Evolutionary conservation across 192 early-diverging fungal genomes (phyloP).

Genomic region (Powellomyces hirtus): DNA sequence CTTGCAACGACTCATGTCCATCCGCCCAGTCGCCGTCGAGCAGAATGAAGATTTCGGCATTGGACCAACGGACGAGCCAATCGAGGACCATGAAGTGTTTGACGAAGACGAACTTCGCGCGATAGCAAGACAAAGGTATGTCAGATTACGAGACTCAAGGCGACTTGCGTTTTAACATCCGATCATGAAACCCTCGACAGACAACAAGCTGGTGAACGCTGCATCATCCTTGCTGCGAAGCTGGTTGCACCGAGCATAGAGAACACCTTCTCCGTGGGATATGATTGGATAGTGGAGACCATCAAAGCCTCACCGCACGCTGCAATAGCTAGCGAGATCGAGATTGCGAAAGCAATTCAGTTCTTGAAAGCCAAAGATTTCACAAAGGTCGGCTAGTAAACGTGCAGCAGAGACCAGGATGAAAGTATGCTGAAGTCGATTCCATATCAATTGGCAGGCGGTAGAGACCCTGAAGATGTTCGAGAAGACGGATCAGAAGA

Average conservation of each 20-base stretch:
- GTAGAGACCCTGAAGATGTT: slow-evolving; percentile 54
- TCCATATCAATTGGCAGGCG: slow-evolving; percentile 37
- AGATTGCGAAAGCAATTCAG: slow-evolving; percentile 61
- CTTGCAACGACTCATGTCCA: slow-evolving; percentile 49
- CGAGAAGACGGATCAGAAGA: slow-evolving; percentile 56
- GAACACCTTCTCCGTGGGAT: slow-evolving; percentile 38
- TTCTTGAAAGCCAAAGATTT: slow-evolving; percentile 56
- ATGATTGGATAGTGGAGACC: slow-evolving; percentile 56
- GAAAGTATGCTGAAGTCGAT: too few relatives aligned
- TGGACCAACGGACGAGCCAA: slow-evolving; percentile 36
- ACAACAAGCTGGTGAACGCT: slow-evolving; percentile 39
- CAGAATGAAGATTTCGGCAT: slow-evolving; percentile 44
- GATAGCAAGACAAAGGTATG: slow-evolving; percentile 49
- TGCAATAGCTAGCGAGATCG: slow-evolving; percentile 53
- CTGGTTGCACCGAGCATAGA: slow-evolving; percentile 55
- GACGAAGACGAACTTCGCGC: slow-evolving; percentile 55
- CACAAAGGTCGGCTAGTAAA: slow-evolving; percentile 28
- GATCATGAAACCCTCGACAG: background rate
- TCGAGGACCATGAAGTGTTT: slow-evolving; percentile 61
- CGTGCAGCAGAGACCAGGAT: too few relatives aligned
- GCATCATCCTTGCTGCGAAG: slow-evolving; percentile 52
- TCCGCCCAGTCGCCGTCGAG: slow-evolving; percentile 41
- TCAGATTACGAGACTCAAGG: background rate
- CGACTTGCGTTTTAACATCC: background rate
- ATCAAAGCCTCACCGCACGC: slow-evolving; percentile 49